phyloP scores from a whole-genome alignment of 108 stramenopile genomes.

The Craspedostauros australis region DNA sequence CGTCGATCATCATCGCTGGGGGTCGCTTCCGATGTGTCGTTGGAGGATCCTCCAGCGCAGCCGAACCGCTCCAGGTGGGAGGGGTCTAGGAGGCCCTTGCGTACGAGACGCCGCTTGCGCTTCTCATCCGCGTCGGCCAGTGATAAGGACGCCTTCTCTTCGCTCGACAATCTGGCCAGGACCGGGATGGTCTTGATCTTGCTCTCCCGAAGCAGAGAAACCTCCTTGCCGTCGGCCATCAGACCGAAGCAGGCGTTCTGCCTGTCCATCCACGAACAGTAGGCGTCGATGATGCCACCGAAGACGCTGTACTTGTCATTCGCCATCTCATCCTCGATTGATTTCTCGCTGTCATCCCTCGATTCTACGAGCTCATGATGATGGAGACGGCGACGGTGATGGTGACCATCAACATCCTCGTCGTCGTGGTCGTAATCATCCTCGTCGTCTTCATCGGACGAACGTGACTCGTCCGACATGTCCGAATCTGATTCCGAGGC shows the following conservation, averaged over 20 bases:
- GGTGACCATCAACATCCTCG: not conserved
- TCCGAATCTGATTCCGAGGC: not conserved
- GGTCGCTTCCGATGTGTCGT: not conserved
- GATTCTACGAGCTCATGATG: not conserved
- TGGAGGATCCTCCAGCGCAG: constrained; percentile 1
- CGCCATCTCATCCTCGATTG: constrained; percentile 8
- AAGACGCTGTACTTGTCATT: constrained; percentile 1
- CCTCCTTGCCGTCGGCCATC: constrained; percentile 2
- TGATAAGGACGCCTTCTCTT: constrained; percentile 2
- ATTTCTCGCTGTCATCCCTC: constrained; percentile 4
- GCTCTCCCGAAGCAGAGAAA: constrained; percentile 23
- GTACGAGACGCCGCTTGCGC: no score
- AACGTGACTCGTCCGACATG: not conserved
- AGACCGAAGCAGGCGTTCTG: constrained; percentile 5
- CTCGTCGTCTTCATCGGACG: not conserved
- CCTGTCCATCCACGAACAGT: constrained; percentile 20
- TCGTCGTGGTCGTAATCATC: not conserved
- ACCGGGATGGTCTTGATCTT: constrained; percentile 2
- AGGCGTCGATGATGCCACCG: constrained; percentile 15
- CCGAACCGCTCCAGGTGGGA: not conserved
- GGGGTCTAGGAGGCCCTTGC: not conserved
- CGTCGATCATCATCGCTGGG: not conserved
- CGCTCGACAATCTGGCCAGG: not conserved
- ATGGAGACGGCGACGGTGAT: constrained; percentile 1
- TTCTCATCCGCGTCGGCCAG: no score